phyloP scores from a whole-genome alignment of 805 yeast genomes.

The Myxozyma sirexii region DNA sequence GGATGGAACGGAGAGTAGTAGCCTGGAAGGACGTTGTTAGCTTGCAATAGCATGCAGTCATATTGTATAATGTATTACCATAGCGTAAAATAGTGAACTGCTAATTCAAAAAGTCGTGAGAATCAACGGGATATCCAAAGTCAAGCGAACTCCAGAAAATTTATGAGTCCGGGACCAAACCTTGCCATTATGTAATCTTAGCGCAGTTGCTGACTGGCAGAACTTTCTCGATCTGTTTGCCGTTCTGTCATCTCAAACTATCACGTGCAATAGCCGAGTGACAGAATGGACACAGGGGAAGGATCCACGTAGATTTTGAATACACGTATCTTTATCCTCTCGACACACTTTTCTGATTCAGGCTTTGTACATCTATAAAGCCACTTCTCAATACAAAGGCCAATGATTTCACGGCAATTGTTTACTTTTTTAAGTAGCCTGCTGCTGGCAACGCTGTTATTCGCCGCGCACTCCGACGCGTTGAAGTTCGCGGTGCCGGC shows the following conservation, averaged over 20 bases:
- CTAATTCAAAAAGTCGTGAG: not conserved
- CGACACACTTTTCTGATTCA: too few relatives aligned
- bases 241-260: not conserved
- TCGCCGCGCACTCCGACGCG: slow-evolving; percentile 20
- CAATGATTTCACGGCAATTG: slow-evolving; percentile 8
- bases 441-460: not conserved
- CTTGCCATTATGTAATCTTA: not conserved
- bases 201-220: slow-evolving; percentile 4
- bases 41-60: too few relatives aligned
- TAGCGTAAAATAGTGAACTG: not conserved
- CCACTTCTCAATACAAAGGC: not conserved
- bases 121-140: not conserved
- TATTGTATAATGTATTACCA: not conserved
- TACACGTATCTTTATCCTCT: not conserved
- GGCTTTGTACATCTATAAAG: not conserved
- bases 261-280: not conserved
- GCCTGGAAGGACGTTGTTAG: slow-evolving; percentile 11
- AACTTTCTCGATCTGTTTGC: slow-evolving; percentile 19
- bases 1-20: slow-evolving; percentile 70
- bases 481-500: slow-evolving; percentile 31
- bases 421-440: not conserved
- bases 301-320: not conserved
- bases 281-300: too few relatives aligned
- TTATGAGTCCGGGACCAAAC: not conserved
- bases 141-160: not conserved